Evolutionary conservation across 2,329 filamentous ascomycete species (phyloP).

Genomic region (Colletotrichum eremochloae): DNA sequence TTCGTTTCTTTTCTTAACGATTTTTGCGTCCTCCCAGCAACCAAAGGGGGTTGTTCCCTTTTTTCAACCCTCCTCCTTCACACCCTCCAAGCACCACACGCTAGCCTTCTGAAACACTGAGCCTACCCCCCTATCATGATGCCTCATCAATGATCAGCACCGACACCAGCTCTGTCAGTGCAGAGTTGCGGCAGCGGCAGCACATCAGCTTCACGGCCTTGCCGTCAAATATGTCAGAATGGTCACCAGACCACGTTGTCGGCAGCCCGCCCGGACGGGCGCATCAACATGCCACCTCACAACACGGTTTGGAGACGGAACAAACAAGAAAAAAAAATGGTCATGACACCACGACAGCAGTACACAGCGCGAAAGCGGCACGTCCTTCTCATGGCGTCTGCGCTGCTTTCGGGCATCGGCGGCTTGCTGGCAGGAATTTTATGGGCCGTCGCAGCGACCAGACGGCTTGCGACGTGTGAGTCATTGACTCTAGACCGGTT

Average conservation of each 20-base stretch:
- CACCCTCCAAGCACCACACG: conserved; percentile 36
- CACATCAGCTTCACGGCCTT: conserved; percentile 20
- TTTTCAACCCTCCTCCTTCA: conserved; percentile 27
- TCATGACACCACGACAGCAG: conserved; percentile 7
- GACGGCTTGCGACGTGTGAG: conserved; percentile 42
- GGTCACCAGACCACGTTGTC: conserved; percentile 37
- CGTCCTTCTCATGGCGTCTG: conserved; percentile 21
- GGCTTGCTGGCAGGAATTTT: conserved; percentile 33
- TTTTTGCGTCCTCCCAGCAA: conserved; percentile 34
- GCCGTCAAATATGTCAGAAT: conserved; percentile 37
- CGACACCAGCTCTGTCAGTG: conserved; percentile 34
- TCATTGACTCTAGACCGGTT: conserved; percentile 40
- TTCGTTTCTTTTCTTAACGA: conserved; percentile 10
- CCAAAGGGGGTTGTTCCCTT: neutral
- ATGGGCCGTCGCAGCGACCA: conserved; percentile 36
- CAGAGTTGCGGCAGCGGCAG: conserved; percentile 18
- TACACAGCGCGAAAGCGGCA: conserved; percentile 35
- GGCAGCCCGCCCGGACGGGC: conserved; percentile 32
- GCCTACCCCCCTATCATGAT: conserved; percentile 41
- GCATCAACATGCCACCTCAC: conserved; percentile 26
- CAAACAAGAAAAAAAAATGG: neutral
- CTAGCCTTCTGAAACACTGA: conserved; percentile 44
- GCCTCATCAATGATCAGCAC: conserved; percentile 39
- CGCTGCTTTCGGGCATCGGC: conserved; percentile 38
- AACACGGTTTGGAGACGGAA: conserved; percentile 5